Base-by-base conservation (phyloP, 129 eudicot species). In the Lonicera japonica region DNA sequence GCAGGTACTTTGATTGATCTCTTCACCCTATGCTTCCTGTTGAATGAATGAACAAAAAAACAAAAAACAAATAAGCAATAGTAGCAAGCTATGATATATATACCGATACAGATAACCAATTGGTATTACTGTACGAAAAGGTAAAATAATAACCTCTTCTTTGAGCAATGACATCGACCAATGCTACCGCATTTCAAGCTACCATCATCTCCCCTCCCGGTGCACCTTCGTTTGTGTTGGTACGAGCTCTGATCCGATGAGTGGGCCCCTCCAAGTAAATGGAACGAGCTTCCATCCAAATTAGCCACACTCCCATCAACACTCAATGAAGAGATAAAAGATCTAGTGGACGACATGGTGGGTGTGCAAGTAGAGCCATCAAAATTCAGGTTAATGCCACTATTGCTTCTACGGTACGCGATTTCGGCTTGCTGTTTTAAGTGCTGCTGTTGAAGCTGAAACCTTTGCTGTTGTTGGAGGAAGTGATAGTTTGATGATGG, bases 1-100 rank as follows among this genome's bases (percentile, higher is more conserved):
- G 99, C 99, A 65, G 99, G 96, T 54, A 94, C 99, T 74, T 88
- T 94, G 68, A 94, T 88, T 24, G 92, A 71, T 68, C 99, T 88
- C 79, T 85, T 94, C 25, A 88, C 79, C 74, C 95, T 79, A 34
- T 88, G 89, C 62, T 94, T 94, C 96, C 99, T 94, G 74, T 51
- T 64, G 23, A 40, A 17, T 29, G 21, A 19, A 7, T 45, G 58
- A 47, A 17, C 20, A 55, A 46, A 54, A 29, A 29, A 29, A 29
- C 36, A 29, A 29, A 29, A 2, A 29, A 29, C 36, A 6, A 29
- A 29, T 29, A 29, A n/a, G n/a, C n/a, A n/a, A 58, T 1, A n/a
- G 56, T 3, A 21, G 21, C 11, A 51, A 65, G 15, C 57, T 40
- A 9, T 41, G 63, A 21, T 22, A n/a, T n/a, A n/a, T n/a, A n/a